Conservation (phyloP, 495 filamentous ascomycete species). For the Daldinia grandis region DNA sequence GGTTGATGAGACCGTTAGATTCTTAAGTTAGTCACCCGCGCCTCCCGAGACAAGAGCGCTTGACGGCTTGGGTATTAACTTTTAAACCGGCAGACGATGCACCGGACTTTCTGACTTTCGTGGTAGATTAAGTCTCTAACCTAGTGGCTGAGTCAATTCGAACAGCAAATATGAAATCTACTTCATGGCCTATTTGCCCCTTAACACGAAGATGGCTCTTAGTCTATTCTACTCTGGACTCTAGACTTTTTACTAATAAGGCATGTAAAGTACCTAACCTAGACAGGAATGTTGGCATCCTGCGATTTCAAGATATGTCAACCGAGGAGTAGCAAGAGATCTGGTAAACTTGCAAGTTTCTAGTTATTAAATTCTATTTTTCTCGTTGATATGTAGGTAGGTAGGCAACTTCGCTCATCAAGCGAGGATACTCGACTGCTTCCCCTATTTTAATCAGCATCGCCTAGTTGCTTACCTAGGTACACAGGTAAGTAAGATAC, state of each 20-base stretch:
- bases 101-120: not conserved
- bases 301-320: not conserved
- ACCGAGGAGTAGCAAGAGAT: not conserved
- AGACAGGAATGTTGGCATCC: not conserved
- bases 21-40: not conserved
- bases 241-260: not conserved
- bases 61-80: not conserved
- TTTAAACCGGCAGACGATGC: not conserved
- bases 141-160: not conserved
- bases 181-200: not conserved
- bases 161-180: not conserved
- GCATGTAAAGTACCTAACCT: too few relatives aligned
- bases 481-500: too few relatives aligned
- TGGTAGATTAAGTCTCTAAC: not conserved
- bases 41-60: not conserved
- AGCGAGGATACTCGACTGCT: not conserved
- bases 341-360: not conserved
- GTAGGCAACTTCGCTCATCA: not conserved
- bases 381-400: not conserved
- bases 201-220: not conserved
- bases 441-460: not conserved
- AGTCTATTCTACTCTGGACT: not conserved
- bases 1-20: not conserved
- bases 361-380: not conserved
- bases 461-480: not conserved